Evolutionary conservation across 345 rosid genomes (phyloP).

Genomic region (Moricandia moricandioides): DNA sequence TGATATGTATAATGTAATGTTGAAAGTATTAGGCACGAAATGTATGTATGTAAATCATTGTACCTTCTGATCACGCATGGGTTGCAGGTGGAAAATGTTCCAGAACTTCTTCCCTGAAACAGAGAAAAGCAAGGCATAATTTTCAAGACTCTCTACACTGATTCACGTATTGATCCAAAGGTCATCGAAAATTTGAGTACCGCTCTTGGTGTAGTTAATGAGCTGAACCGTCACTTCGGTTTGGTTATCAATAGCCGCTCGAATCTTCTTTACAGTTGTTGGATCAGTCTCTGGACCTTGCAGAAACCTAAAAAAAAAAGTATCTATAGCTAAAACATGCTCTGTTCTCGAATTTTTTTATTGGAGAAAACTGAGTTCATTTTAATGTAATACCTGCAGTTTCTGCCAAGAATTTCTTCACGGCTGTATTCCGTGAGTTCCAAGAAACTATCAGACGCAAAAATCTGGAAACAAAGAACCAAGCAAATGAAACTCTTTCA

Average conservation of each 20-base stretch:
- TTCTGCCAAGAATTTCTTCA: slow-evolving; percentile 93
- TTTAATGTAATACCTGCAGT: slow-evolving; percentile 65
- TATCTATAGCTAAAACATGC: neutral
- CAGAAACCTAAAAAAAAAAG: slow-evolving; percentile 53
- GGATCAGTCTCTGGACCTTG: slow-evolving; percentile 99
- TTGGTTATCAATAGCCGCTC: slow-evolving; percentile 87
- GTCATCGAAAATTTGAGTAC: slow-evolving; percentile 36
- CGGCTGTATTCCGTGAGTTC: slow-evolving; percentile 97
- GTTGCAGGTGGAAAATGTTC: slow-evolving; percentile 96
- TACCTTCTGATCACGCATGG: slow-evolving; percentile 99
- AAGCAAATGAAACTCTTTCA: neutral
- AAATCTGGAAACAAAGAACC: slow-evolving; percentile 54
- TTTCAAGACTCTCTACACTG: neutral
- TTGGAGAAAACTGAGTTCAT: neutral
- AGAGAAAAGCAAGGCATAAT: neutral
- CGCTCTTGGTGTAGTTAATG: slow-evolving; percentile 90
- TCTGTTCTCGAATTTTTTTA: neutral
- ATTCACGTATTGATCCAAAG: neutral
- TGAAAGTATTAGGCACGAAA: neutral
- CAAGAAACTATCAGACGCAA: slow-evolving; percentile 96
- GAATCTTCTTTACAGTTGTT: slow-evolving; percentile 78
- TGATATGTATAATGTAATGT: neutral
- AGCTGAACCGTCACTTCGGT: slow-evolving; percentile 91
- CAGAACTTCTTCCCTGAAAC: slow-evolving; percentile 92
- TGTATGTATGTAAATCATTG: neutral